Evolutionary conservation across 1,139 yeast genomes (phyloP).

Genomic region (Casaregolazyma lundiana): DNA sequence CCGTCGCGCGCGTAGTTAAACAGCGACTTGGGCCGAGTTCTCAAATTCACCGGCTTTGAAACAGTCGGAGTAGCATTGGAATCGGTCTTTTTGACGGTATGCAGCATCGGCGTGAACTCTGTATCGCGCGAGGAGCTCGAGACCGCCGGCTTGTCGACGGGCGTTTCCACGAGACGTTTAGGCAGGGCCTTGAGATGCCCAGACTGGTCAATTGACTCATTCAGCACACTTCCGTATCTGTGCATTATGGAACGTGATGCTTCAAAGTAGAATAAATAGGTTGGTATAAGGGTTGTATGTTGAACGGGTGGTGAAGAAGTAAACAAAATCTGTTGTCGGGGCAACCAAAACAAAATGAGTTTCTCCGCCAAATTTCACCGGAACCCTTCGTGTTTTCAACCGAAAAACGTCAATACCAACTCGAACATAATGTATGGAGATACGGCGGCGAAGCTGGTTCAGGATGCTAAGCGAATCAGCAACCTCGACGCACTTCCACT

Average conservation of each 20-base stretch:
- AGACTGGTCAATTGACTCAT: conserved; percentile 2
- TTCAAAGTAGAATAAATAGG: conserved; percentile 2
- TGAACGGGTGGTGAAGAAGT: background rate
- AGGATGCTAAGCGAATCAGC: conserved; percentile 78
- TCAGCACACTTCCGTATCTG: conserved; percentile 5
- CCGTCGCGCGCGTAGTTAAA: conserved; percentile 8
- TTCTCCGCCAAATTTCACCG: background rate
- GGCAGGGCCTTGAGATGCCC: conserved; percentile 1
- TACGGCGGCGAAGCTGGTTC: conserved; percentile 68
- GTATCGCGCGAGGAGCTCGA: conserved; percentile 9
- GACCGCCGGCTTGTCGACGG: background rate
- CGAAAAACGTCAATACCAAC: background rate
- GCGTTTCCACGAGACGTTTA: conserved; percentile 9
- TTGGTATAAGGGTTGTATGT: background rate
- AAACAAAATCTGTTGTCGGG: conserved; percentile 7
- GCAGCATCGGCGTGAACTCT: conserved; percentile 22
- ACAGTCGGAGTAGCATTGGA: conserved; percentile 8
- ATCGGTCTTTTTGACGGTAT: conserved; percentile 17
- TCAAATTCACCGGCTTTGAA: conserved; percentile 4
- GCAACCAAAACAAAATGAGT: background rate
- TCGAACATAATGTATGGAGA: conserved; percentile 74
- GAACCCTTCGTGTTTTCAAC: background rate
- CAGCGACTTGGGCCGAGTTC: conserved; percentile 10
- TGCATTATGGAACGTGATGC: background rate
- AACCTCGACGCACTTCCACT: conserved; percentile 64